Evolutionary conservation across 2,329 filamentous ascomycete genomes (phyloP), one percentile per base, ranked within the genome.

Genomic region (Arthrobotrys sinensis): DNA sequence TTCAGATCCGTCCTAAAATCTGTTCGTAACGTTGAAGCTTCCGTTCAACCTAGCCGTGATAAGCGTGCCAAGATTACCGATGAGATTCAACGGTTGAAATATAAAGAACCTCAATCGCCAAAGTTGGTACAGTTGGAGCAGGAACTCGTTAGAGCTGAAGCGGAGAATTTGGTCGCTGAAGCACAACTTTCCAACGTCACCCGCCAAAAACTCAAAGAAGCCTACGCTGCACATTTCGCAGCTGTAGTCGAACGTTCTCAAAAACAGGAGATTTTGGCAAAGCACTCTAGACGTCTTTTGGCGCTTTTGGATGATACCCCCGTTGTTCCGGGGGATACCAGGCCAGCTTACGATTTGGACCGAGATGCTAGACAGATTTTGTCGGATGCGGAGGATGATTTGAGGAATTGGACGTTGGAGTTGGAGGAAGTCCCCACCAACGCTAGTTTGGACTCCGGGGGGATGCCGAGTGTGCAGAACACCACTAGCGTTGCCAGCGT

Each of bases 111-210:
- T 5, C 90, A 92, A 83, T 96, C 91, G 83, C 88, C 92, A 34
- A 92, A 90, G 83, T 87, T 98, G 69, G 90, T 93, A 40, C 91
- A 91, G 21, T 88, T 98, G 67, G 96, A 99, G 87, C 96, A 99
- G 86, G 96, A 98, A 87, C 90, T 99, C 66, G 94, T 99, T 66
- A 89, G 96, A 81, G 94, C 95, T 24, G 96, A 99, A 87, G 96
- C 96, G 2, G 94, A 98, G 87, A 96, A 93, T 82, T 86, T 99
- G 76, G 96, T 99, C 62, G 96, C 96, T 0, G 96, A 99, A 86
- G 96, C 96, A 21, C 96, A 99, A 85, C 88, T 99, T 84, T 95
- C 92, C 83, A 99, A 99, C 84, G 90, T 97, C 92, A 98, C 96
- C 40, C 92, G 96, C 73, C 92, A 96, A 85, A 98, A 97, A 86